Conservation (phyloP, 1,284 basidiomycete species). For the Tilletia indica region DNA sequence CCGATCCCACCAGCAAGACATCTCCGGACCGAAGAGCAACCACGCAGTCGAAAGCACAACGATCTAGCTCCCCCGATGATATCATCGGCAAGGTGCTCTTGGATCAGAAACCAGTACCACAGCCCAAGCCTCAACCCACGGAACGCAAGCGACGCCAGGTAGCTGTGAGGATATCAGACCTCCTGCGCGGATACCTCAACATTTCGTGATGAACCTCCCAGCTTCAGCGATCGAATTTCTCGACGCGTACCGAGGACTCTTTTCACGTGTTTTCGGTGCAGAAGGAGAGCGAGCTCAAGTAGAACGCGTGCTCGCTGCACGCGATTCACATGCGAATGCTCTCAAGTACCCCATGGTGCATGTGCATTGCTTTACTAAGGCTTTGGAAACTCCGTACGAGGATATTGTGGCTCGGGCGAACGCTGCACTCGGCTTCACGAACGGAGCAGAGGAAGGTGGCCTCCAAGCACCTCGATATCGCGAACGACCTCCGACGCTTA, state of each 20-base stretch:
- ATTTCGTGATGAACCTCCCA: constrained; percentile 97
- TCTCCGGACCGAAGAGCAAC: background rate
- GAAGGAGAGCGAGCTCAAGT: constrained; percentile 57
- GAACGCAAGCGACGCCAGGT: background rate
- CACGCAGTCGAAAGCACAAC: background rate
- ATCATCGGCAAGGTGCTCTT: background rate
- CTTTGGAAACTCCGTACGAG: constrained; percentile 55
- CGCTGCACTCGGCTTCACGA: constrained; percentile 27
- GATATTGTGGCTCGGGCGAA: constrained; percentile 49
- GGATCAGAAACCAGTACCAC: background rate
- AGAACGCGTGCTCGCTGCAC: constrained; percentile 17
- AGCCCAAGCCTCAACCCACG: background rate
- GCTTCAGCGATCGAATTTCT: constrained; percentile 87
- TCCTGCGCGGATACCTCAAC: constrained; percentile 58
- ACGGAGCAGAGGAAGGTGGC: background rate
- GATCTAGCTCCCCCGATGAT: background rate
- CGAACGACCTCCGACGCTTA: background rate
- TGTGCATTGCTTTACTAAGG: constrained; percentile 93
- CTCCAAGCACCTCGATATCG: background rate
- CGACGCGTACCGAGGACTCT: constrained; percentile 77
- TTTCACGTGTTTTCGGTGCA: constrained; percentile 58
- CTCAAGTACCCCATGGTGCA: constrained; percentile 79
- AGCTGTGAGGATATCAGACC: background rate
- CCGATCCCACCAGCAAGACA: background rate
- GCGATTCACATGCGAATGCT: background rate